Percentiles rank a stretch among this genome's conserved stretches.
Conservation (phyloP, 176 grass and related monocot species). For the Aegilops umbellulata region DNA sequence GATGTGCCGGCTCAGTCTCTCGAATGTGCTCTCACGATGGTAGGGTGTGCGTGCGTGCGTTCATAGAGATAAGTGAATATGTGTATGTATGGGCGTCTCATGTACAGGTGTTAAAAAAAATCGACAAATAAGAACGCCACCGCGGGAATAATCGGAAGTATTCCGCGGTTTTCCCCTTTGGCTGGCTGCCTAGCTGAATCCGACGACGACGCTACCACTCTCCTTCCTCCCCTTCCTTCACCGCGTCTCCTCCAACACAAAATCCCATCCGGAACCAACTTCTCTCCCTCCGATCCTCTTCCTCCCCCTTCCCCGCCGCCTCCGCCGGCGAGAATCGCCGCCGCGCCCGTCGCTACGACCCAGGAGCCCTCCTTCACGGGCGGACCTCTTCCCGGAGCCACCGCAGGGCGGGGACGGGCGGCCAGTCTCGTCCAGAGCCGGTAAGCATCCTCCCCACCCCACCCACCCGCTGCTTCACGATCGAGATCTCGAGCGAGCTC, state of each 20-base stretch:
- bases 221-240: background rate
- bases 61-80: too few species aligned
- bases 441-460: slow-evolving; percentile 6
- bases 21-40: too few species aligned
- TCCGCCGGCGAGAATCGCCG: slow-evolving; percentile 1
- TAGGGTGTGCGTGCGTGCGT: too few species aligned
- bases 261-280: slow-evolving; percentile 22
- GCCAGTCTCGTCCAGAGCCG: background rate
- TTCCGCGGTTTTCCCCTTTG: background rate
- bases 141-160: background rate
- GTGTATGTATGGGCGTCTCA: too few species aligned
- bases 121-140: too few species aligned
- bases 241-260: background rate
- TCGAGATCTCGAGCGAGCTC: background rate
- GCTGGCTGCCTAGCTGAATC: background rate
- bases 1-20: too few species aligned
- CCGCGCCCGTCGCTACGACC: background rate
- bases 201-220: background rate
- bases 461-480: background rate
- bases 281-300: background rate
- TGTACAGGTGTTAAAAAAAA: too few species aligned
- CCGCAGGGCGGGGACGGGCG: background rate
- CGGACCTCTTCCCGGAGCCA: background rate
- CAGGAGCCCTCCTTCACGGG: background rate
- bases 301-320: background rate